Evolutionary conservation across 2,329 filamentous ascomycete species (phyloP).

Genomic region (Monosporascus sp.): DNA sequence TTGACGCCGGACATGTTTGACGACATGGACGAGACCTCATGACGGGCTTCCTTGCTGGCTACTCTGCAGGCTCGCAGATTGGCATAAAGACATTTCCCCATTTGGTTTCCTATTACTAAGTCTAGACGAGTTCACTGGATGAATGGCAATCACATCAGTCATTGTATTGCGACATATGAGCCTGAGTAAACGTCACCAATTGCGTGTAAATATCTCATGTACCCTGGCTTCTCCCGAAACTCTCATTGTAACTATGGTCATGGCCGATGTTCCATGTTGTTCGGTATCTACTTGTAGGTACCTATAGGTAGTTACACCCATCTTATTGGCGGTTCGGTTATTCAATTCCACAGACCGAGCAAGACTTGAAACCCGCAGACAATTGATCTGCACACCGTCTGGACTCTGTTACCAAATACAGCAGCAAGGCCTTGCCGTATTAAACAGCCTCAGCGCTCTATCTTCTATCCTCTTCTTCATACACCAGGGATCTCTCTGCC

Average conservation of each 20-base stretch:
- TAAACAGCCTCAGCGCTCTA: no score
- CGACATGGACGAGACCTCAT: conserved; percentile 13
- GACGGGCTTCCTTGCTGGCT: conserved; percentile 16
- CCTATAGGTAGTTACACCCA: no score
- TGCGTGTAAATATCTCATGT: conserved; percentile 10
- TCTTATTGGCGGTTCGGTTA: no score
- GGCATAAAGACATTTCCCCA: conserved; percentile 10
- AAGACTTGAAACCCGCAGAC: no score
- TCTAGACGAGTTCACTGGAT: conserved; percentile 12
- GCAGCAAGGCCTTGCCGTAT: no score
- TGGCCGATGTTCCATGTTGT: background rate
- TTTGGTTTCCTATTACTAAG: conserved; percentile 18
- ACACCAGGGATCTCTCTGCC: no score
- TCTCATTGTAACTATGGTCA: background rate
- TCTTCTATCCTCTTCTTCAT: no score
- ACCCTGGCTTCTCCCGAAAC: conserved; percentile 6
- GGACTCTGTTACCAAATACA: no score
- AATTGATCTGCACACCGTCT: no score
- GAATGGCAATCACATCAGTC: conserved; percentile 5
- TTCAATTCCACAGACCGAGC: no score
- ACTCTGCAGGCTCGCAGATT: conserved; percentile 6
- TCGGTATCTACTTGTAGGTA: background rate
- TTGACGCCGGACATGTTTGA: conserved; percentile 21
- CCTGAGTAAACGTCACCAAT: conserved; percentile 17
- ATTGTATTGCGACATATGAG: conserved; percentile 15